Evolutionary conservation across 441 rosid genomes (phyloP), one percentile per base, ranked within the genome.

Genomic region (Flueggea neowawraea): DNA sequence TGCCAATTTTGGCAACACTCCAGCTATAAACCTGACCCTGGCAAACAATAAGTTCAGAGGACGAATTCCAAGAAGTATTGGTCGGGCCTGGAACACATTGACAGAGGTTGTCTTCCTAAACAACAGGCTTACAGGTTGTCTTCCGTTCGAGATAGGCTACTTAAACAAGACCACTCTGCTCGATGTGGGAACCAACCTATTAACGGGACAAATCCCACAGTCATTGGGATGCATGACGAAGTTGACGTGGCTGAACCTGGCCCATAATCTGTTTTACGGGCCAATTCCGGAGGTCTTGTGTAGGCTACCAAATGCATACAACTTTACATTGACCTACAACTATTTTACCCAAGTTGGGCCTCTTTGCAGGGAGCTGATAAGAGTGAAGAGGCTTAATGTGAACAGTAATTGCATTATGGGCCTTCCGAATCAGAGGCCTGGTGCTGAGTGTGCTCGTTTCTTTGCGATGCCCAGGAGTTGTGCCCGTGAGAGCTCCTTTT

Each of bases 11-110:
- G 80, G 82, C 31, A 65, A 70, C 73, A 65, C 80, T 9, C 59
- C 73, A 10, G 78, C 72, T 0, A 57, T 72, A 3, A 72, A 69
- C 32, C 59, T 76, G 57, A 76, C 79, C 31, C 54, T 78, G 8
- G 86, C 86, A 9, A 69, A 79, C 69, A 82, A 79, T 73, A 65
- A 55, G 12, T 69, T 82, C 64, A 71, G 73, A 0, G 83, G 81
- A 48, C 68, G 39, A 0, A 81, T 78, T 12, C 85, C 77, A 4
- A 39, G 58, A 6, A 73, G 80, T 55, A 78, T 78, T 17, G 82
- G 82, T n/a, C 15, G 47, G 12, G 75, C 82, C 39, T 28, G 60
- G 2, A 32, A 64, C 51, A 68, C 65, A 13, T 61, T 75, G 10
- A 58, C 54, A 1, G 78, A 80, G 54, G 73, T 69, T 4, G 72